phyloP scores from a whole-genome alignment of 2,329 filamentous ascomycete species.

The Metarhizium guizhouense region DNA sequence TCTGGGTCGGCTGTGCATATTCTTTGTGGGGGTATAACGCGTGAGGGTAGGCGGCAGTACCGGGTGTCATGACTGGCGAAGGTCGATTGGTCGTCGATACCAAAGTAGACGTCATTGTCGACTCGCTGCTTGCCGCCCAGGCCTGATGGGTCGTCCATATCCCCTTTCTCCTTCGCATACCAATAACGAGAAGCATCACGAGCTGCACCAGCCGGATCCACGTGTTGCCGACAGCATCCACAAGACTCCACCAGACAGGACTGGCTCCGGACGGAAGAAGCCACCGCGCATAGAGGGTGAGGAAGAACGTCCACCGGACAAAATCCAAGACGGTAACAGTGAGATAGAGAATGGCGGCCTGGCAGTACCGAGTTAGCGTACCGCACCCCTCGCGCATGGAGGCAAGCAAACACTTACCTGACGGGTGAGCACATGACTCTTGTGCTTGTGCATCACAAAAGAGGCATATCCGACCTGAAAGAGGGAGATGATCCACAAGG shows the following conservation, averaged over 20 bases:
- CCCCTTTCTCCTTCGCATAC: slow-evolving; percentile 6
- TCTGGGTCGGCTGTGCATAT: background rate
- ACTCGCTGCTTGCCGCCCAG: background rate
- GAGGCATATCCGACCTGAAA: slow-evolving; percentile 5
- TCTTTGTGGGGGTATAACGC: background rate
- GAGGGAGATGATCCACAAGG: slow-evolving; percentile 5
- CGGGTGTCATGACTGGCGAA: slow-evolving; percentile 4
- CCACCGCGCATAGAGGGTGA: slow-evolving; percentile 5
- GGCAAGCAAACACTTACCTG: slow-evolving; percentile 1
- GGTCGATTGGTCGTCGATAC: slow-evolving; percentile 1
- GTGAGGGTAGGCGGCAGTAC: background rate
- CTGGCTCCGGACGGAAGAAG: slow-evolving; percentile 4
- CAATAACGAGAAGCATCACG: slow-evolving; percentile 3
- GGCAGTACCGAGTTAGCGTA: background rate
- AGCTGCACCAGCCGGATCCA: slow-evolving; percentile 6
- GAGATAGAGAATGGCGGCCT: slow-evolving; percentile 6
- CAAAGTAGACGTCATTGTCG: slow-evolving; percentile 1
- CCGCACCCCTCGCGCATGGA: background rate
- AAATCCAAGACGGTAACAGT: slow-evolving; percentile 4
- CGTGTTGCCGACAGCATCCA: slow-evolving; percentile 7
- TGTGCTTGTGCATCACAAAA: slow-evolving; percentile 8
- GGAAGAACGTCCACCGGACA: slow-evolving; percentile 6
- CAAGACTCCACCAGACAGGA: slow-evolving; percentile 6
- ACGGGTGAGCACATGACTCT: slow-evolving; percentile 1
- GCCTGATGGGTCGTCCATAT: slow-evolving; percentile 7